Evolutionary conservation across 306 rosid genomes (phyloP).

Genomic region (Corylus americana): DNA sequence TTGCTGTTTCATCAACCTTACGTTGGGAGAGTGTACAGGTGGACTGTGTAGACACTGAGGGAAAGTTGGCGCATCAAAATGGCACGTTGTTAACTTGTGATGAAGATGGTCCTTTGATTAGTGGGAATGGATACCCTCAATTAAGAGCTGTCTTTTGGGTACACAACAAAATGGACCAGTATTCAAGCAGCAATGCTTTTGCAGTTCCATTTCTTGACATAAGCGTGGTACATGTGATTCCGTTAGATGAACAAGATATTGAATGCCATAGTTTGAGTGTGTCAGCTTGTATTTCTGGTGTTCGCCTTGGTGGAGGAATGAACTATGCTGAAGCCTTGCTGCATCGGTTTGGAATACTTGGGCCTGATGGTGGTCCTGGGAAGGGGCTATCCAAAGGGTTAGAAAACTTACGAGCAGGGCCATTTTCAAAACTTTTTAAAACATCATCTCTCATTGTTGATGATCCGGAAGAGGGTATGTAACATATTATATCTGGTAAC

Average conservation of each 20-base stretch:
- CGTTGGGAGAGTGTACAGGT: slow-evolving; percentile 76
- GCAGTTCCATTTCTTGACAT: slow-evolving; percentile 72
- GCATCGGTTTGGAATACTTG: slow-evolving; percentile 91
- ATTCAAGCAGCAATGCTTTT: slow-evolving; percentile 38
- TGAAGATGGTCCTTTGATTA: slow-evolving; percentile 43
- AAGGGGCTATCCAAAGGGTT: slow-evolving; percentile 66
- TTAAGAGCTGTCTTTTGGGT: slow-evolving; percentile 91
- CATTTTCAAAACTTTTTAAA: slow-evolving; percentile 77
- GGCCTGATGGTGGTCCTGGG: slow-evolving; percentile 93
- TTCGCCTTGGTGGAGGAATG: slow-evolving; percentile 96
- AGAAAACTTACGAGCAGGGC: slow-evolving; percentile 81
- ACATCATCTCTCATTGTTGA: slow-evolving; percentile 49
- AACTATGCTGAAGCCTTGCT: slow-evolving; percentile 85
- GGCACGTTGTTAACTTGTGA: slow-evolving; percentile 39
- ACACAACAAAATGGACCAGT: slow-evolving; percentile 49
- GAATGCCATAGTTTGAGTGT: slow-evolving; percentile 82
- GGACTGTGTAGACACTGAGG: slow-evolving; percentile 77
- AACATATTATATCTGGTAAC: slow-evolving; percentile 21
- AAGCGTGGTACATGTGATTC: slow-evolving; percentile 68
- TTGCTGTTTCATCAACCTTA: slow-evolving; percentile 76
- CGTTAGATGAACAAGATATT: slow-evolving; percentile 61
- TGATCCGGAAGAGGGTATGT: slow-evolving; percentile 59
- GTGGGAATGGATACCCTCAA: slow-evolving; percentile 63
- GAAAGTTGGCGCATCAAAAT: slow-evolving; percentile 46
- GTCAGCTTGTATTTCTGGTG: slow-evolving; percentile 81